Evolutionary conservation across 805 yeast genomes (phyloP), one percentile per base, ranked within the genome.

Genomic region (Hanseniaspora lindneri): DNA sequence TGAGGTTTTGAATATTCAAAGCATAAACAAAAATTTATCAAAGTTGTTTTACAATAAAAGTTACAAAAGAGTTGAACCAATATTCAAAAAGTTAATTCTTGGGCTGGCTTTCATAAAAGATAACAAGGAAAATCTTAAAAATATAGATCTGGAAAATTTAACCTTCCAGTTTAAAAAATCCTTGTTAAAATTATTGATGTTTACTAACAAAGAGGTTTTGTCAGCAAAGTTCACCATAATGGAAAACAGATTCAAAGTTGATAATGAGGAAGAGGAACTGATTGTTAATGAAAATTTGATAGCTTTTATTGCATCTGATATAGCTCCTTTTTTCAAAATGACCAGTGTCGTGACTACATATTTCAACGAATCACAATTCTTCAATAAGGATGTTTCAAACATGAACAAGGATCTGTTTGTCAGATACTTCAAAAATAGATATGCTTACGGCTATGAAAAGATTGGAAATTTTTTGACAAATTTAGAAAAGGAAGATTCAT

Each of bases 101-200:
- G 44, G 36, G 13, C 19, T 41, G 11, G 14, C 21, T 21, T 41
- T 41, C 23, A 30, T 41, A 14, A 30, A 41, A 30, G 34, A 30
- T 21, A 41, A 41, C 36, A 30, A 21, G 14, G 24, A 20, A 8
- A 21, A 41, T 5, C 36, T 41, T 10, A 24, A 17, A 6, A 30
- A 29, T 13, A 41, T 41, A 13, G 44, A 41, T 23, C 25, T 30
- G 19, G 44, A 41, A 16, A 41, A 41, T n/a, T 30, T 41, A n/a
- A 14, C 20, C 3, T 41, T 41, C 21, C 44, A 41, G 30, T 41
- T 41, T 14, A 41, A 41, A 30, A 41, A 41, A 19, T 30, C 36
- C 14, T 21, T 41, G 10, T 4, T 20, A 14, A 41, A 30, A 28
- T 4, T 41, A 11, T 16, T 41, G 14, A 20, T 30, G 17, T 30